phyloP scores from a whole-genome alignment of 129 eudicot species.

The Tagetes patula region DNA sequence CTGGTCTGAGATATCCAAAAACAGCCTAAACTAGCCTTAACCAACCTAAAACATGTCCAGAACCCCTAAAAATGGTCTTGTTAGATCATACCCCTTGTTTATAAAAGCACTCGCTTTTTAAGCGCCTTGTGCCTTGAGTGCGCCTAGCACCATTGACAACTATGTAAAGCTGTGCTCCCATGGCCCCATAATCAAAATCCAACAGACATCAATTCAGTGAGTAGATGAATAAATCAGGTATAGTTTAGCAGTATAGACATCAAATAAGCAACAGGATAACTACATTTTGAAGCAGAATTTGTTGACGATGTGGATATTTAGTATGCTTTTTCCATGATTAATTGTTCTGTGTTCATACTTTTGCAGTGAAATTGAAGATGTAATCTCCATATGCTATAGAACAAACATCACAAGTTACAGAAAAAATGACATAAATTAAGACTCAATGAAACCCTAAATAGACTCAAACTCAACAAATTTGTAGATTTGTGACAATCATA shows the following conservation, averaged over 20 bases:
- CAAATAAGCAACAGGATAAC: slow-evolving; percentile 2
- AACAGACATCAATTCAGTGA: slow-evolving; percentile 9
- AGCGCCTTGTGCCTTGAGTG: background rate
- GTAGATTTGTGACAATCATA: background rate
- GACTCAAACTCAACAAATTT: background rate
- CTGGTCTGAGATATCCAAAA: background rate
- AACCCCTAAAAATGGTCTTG: background rate
- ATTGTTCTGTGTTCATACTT: background rate
- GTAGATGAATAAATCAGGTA: too few relatives aligned
- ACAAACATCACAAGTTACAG: background rate
- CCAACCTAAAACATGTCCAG: background rate
- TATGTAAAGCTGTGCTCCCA: background rate
- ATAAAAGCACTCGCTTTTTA: background rate
- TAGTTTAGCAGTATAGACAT: background rate
- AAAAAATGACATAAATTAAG: background rate
- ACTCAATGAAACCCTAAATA: slow-evolving; percentile 1
- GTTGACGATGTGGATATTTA: background rate
- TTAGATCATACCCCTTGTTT: too few relatives aligned
- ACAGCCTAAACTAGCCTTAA: background rate
- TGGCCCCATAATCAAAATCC: background rate
- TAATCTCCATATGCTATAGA: background rate
- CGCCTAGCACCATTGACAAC: background rate
- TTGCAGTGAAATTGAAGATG: background rate
- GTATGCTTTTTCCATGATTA: background rate
- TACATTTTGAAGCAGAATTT: slow-evolving; percentile 14